Base-by-base conservation (phyloP, 2,329 filamentous ascomycete species). In the Corynespora cassiicola region DNA sequence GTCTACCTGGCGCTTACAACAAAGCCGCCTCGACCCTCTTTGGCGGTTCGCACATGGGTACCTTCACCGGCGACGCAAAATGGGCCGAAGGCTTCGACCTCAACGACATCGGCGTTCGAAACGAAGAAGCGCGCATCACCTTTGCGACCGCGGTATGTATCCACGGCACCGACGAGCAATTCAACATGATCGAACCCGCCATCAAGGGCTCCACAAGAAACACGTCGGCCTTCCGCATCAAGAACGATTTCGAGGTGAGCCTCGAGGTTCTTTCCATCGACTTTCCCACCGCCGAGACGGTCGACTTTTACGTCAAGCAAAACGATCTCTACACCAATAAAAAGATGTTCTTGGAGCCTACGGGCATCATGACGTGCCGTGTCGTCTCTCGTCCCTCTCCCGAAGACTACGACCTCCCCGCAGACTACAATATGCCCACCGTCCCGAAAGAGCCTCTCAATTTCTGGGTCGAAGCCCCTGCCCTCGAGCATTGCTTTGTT, bases 1-100 rank as follows among this genome's bases (percentile, higher is more conserved):
- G 66, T 2, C 73, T 95, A 5, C 90, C 91, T 0, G 91, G 91
- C 1, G 69, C 80, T 8, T 96, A 96, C 75, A 95, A 95, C 65
- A 74, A 77, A n/a, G 85, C 87, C 1, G 86, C 86, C 31, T 83
- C 83, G 2, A 80, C 78, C 7, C 72, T 95, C 0, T 88, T 88
- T 56, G 81, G 78, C 2, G 83, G 81, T 2, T 65, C 70, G 20
- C 75, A 75, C 34, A 70, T 69, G 19, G 69, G 66, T 8, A 44
- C 66, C 9, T 75, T 73, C 47, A 63, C 65, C 8, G 72, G 68
- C 14, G 58, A 70, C 27, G 50, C 68, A 20, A 44, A 61, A 3
- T 80, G 77, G 77, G 65, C 63, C 2, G 50, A 58, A 7, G 56
- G 50, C 9, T 20, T 57, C 10, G 18, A 39, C 3, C 18, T 56